Evolutionary conservation across 805 yeast species (phyloP).

Genomic region (Cyberlindnera meyerae): DNA sequence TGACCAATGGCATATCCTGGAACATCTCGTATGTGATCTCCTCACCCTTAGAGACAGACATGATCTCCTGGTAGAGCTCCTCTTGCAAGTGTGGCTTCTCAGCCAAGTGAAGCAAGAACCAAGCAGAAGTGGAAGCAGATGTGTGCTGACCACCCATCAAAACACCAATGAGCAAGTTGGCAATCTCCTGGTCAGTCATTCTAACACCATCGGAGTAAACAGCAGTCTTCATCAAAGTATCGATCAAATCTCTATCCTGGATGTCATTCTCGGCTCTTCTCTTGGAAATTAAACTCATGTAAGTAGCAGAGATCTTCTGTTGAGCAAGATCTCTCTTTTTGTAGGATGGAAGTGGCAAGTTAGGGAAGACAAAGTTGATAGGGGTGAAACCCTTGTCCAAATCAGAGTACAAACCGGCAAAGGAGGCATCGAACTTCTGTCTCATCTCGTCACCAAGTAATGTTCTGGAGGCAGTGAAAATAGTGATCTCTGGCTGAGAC

Average conservation of each 20-base stretch:
- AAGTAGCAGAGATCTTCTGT: slow-evolving; percentile 69
- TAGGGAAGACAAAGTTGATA: slow-evolving; percentile 89
- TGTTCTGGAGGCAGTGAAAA: slow-evolving; percentile 92
- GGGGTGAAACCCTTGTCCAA: slow-evolving; percentile 97
- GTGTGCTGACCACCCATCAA: slow-evolving; percentile 99
- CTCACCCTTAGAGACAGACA: slow-evolving; percentile 50
- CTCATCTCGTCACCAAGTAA: slow-evolving; percentile 91
- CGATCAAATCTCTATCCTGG: slow-evolving; percentile 83
- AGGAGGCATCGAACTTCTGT: slow-evolving; percentile 69
- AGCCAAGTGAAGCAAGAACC: slow-evolving; percentile 89
- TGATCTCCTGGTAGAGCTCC: slow-evolving; percentile 71
- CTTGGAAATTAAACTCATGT: slow-evolving; percentile 67
- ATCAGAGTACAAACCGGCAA: slow-evolving; percentile 83
- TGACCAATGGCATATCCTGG: slow-evolving; percentile 75
- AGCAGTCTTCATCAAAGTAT: slow-evolving; percentile 74
- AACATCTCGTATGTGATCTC: slow-evolving; percentile 79
- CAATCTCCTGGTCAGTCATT: slow-evolving; percentile 94
- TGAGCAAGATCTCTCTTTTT: slow-evolving; percentile 86
- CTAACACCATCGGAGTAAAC: slow-evolving; percentile 89
- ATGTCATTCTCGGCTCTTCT: slow-evolving; percentile 76
- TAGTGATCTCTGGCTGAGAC: slow-evolving; percentile 91
- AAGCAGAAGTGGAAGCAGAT: slow-evolving; percentile 91
- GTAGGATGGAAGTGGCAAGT: slow-evolving; percentile 85
- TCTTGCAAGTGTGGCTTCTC: slow-evolving; percentile 84
- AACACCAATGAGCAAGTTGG: slow-evolving; percentile 89